Evolutionary conservation across 2,329 filamentous ascomycete genomes (phyloP), one percentile per base, ranked within the genome.

Genomic region (Monosporascus sp.): DNA sequence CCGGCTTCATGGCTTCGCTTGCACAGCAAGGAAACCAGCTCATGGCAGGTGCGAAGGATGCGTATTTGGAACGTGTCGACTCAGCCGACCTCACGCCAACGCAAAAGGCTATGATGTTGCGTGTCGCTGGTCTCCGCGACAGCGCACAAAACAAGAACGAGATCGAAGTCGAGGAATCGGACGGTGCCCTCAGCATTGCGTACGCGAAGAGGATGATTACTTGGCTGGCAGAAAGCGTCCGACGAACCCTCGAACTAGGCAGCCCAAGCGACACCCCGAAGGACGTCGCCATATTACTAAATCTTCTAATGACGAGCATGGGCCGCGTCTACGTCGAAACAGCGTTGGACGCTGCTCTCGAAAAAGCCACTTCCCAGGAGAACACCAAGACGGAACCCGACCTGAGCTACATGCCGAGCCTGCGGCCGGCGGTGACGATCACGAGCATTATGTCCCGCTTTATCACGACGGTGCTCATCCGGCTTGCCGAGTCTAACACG

Each of bases 141-240:
- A 86, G 86, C 56, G 84, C 81, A 58, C 85, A 84, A 52, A 86
- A 87, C 64, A 89, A 90, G 69, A 87, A 88, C 60, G 92, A 96
- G 50, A 91, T 96, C 54, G 92, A 96, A 67, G 88, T 97, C 35
- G 86, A 87, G 0, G 94, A 97, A 55, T 86, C 93, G 65, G 93
- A 99, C 65, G 94, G 94, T 37, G 79, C 85, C 53, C 76, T 97
- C 26, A 93, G 86, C 60, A 78, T 95, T 5, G 78, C 84, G n/a
- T 91, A 89, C 68, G 90, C 92, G n/a, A 97, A 97, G 73, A 84
- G 94, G 53, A 99, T 99, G 92, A 81, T 99, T 55, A 95, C 90
- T 68, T 99, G 94, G 94, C 77, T 99, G 41, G 94, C 94, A 2
- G 94, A 99, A 75, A 91, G 90, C 57, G 93, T 99, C 24, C 89